A percentile compares a stretch with the other conserved stretches of the same genome.
These are phyloP conservation scores for Eleusine coracana DNA, from an alignment of 176 grass and related monocot genomes.

Conservation along the genomic window DNA sequence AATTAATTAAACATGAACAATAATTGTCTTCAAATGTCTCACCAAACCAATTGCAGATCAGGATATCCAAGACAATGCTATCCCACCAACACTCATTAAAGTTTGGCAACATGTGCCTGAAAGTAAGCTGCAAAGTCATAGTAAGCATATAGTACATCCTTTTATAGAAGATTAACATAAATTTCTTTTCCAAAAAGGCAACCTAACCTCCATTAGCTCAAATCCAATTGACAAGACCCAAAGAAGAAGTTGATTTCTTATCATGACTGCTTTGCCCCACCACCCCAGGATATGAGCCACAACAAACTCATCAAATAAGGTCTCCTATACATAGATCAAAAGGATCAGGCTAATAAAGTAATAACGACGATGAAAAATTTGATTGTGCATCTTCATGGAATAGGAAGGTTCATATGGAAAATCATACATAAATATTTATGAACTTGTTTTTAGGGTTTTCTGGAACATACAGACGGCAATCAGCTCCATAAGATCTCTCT, in stretches of 20 bases:
- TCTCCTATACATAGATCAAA: conserved; percentile 73
- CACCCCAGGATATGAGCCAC: conserved; percentile 94
- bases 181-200: conserved; percentile 27
- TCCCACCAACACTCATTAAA: conserved; percentile 99
- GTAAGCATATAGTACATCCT: conserved; percentile 32
- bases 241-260: conserved; percentile 90
- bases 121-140: conserved; percentile 77
- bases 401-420: conserved; percentile 50
- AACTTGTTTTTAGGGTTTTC: conserved; percentile 98
- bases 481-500: conserved; percentile 92
- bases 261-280: conserved; percentile 99
- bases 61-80: conserved; percentile 95
- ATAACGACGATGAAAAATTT: conserved; percentile 13
- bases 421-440: conserved; percentile 99
- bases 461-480: conserved; percentile 96
- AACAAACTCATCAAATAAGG: conserved; percentile 98
- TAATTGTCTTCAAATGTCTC: conserved; percentile 40
- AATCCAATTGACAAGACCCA: conserved; percentile 98
- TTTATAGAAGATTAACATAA: conserved; percentile 22
- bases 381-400: conserved; percentile 38
- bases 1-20: conserved; percentile 5
- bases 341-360: conserved; percentile 34
- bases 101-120: conserved; percentile 98
- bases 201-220: conserved; percentile 95
- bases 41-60: conserved; percentile 99